phyloP scores from a whole-genome alignment of 2,329 filamentous ascomycete genomes.

The Penicillium palitans region DNA sequence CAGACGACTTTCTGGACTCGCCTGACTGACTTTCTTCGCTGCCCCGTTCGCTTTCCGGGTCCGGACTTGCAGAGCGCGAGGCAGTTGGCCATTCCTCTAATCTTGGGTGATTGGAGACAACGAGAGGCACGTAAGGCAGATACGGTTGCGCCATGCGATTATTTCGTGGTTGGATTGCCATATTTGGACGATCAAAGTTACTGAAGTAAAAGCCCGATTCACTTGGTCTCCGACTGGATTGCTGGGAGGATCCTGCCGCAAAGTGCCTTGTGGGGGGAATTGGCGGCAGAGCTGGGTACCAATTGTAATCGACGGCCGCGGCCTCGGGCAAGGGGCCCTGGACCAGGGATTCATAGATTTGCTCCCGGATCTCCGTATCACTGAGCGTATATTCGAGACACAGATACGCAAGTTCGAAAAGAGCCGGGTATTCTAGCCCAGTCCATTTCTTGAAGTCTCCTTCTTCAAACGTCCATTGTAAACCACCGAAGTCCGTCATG shows the following conservation, averaged over 20 bases:
- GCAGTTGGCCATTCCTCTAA: not conserved
- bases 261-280: not conserved
- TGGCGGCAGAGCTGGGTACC: slow-evolving; percentile 5
- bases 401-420: slow-evolving; percentile 4
- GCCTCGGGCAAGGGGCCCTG: not conserved
- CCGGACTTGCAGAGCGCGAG: not conserved
- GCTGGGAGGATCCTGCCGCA: not conserved
- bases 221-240: not conserved
- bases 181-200: not conserved
- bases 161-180: not conserved
- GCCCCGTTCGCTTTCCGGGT: not conserved
- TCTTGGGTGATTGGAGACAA: not conserved
- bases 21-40: not conserved
- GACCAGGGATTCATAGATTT: not conserved
- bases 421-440: not conserved
- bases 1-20: not conserved
- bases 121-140: not conserved
- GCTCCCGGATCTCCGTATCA: not conserved
- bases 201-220: not conserved
- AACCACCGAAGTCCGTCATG: not conserved
- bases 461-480: slow-evolving; percentile 6
- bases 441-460: slow-evolving; percentile 1
- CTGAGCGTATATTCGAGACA: slow-evolving; percentile 1
- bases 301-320: not conserved
- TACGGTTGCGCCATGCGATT: not conserved